Evolutionary conservation across 257 asterid genomes (phyloP).

Genomic region (Scutellaria galericulata): DNA sequence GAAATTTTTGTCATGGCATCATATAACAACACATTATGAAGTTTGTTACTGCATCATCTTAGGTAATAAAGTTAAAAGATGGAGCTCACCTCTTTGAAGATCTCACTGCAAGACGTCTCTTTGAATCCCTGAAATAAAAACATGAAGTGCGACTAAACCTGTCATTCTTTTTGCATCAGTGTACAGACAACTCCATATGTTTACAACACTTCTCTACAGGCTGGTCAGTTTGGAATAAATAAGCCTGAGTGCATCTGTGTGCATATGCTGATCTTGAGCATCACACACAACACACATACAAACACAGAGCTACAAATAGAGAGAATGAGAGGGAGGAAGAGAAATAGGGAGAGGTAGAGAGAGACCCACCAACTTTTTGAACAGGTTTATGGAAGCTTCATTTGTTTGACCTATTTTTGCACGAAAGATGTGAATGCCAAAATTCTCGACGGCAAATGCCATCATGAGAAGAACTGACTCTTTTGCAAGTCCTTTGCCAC

Average conservation of each 20-base stretch:
- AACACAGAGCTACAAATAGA: slow-evolving; percentile 18
- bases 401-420: slow-evolving; percentile 84
- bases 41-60: not conserved
- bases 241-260: slow-evolving; percentile 8
- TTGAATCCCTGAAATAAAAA: slow-evolving; percentile 66
- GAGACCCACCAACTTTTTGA: slow-evolving; percentile 68
- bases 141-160: slow-evolving; percentile 21
- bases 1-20: not conserved
- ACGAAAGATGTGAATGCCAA: slow-evolving; percentile 59
- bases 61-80: slow-evolving; percentile 17
- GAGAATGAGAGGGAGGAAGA: not conserved
- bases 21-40: slow-evolving; percentile 10
- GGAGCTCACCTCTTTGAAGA: slow-evolving; percentile 78
- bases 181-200: slow-evolving; percentile 1
- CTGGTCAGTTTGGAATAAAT: not conserved
- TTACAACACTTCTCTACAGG: slow-evolving; percentile 7
- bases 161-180: not conserved
- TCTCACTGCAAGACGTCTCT: slow-evolving; percentile 67
- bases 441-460: slow-evolving; percentile 68
- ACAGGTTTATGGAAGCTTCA: slow-evolving; percentile 73
- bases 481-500: slow-evolving; percentile 91
- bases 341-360: slow-evolving; percentile 5
- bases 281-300: not conserved
- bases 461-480: slow-evolving; percentile 86
- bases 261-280: not conserved